Conservation (phyloP, 2,329 filamentous ascomycete genomes). For the Pseudocercospora pini-densiflorae region DNA sequence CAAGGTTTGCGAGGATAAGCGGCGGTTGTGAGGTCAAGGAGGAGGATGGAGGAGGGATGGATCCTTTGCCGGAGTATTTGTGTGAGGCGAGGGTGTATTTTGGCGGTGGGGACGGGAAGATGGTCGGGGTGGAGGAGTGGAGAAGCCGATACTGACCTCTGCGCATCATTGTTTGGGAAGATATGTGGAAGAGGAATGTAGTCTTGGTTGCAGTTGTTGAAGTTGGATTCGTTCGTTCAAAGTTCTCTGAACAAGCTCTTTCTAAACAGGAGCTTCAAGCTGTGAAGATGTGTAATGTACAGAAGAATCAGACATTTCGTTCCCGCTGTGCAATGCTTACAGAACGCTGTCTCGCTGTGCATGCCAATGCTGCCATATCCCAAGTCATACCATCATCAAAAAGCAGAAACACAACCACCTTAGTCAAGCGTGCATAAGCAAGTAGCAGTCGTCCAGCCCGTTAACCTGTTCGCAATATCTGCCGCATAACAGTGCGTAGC, state of each 20-base stretch:
- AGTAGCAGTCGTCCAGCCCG: constrained; percentile 42
- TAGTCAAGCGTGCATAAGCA: constrained; percentile 11
- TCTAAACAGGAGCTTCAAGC: too few species aligned
- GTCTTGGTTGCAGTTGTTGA: too few species aligned
- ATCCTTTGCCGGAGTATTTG: constrained; percentile 12
- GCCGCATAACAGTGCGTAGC: constrained; percentile 59
- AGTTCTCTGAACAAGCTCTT: too few species aligned
- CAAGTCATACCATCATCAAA: not conserved
- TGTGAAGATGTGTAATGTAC: too few species aligned
- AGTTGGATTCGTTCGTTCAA: too few species aligned
- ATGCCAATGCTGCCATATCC: not conserved
- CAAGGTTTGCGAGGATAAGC: constrained; percentile 1
- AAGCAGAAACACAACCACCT: not conserved
- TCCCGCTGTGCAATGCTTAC: too few species aligned
- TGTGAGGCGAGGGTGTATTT: not conserved
- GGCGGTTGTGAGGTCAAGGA: not conserved
- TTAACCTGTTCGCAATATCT: constrained; percentile 57
- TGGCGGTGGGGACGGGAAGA: too few species aligned
- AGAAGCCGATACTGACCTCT: too few species aligned
- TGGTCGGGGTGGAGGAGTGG: too few species aligned
- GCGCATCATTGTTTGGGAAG: too few species aligned
- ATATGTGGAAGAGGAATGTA: too few species aligned
- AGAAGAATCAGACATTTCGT: too few species aligned
- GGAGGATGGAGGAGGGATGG: not conserved
- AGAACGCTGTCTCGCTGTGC: not conserved